Percentiles rank a stretch among this genome's conserved stretches.
Evolutionary conservation across 2,329 filamentous ascomycete species (phyloP).

Genomic region (Ustulina deusta): DNA sequence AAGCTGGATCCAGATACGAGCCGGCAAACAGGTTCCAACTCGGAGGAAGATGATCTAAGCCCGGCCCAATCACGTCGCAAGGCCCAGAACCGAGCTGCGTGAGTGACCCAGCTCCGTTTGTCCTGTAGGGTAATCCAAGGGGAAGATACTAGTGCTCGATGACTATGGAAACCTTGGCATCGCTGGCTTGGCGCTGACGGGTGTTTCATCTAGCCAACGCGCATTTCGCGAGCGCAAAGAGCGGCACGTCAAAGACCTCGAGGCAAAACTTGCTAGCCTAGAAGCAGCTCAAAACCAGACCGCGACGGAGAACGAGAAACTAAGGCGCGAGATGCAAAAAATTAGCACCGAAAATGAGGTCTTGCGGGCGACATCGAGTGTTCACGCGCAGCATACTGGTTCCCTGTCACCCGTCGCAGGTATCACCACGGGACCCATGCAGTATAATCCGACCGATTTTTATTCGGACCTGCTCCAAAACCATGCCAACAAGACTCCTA

Average conservation of each 20-base stretch:
- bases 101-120: constrained; percentile 52
- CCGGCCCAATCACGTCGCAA: constrained; percentile 70
- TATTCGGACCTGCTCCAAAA: constrained; percentile 72
- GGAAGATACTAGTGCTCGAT: not conserved
- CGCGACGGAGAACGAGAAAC: constrained; percentile 84
- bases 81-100: constrained; percentile 72
- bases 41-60: constrained; percentile 67
- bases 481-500: constrained; percentile 72
- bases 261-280: constrained; percentile 82
- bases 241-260: constrained; percentile 91
- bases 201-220: constrained; percentile 75
- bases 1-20: constrained; percentile 57
- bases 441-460: constrained; percentile 79
- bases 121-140: not conserved
- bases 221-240: constrained; percentile 98
- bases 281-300: constrained; percentile 79
- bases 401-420: constrained; percentile 58
- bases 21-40: constrained; percentile 61
- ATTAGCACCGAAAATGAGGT: constrained; percentile 93
- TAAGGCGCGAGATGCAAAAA: constrained; percentile 86
- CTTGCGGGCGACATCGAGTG: constrained; percentile 78
- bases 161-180: not conserved
- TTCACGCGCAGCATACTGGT: constrained; percentile 51
- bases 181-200: constrained; percentile 19
- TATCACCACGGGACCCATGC: constrained; percentile 74